phyloP scores from a whole-genome alignment of 106 monocot genomes.

The Phalaenopsis aphrodite region DNA sequence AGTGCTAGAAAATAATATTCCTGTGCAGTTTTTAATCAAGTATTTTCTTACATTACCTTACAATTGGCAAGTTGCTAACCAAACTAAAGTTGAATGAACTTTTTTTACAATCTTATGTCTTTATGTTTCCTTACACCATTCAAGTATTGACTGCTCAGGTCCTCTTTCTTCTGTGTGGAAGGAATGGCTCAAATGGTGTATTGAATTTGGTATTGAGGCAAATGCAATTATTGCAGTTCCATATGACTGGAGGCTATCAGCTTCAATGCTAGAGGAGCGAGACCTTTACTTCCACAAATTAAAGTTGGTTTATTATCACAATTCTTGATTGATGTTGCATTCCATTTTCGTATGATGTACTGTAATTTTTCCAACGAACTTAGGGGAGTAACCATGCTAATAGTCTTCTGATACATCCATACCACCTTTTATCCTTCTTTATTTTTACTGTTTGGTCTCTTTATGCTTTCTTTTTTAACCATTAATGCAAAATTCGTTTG shows the following conservation, averaged over 20 bases:
- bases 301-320: constrained; percentile 50
- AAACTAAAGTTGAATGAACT: background rate
- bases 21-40: background rate
- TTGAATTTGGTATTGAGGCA: constrained; percentile 98
- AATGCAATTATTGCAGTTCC: constrained; percentile 96
- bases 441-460: background rate
- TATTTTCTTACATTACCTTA: background rate
- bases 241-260: constrained; percentile 90
- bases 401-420: constrained; percentile 1
- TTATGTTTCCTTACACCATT: background rate
- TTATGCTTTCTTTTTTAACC: background rate
- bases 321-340: background rate
- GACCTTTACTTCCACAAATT: constrained; percentile 98
- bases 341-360: background rate
- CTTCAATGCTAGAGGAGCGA: constrained; percentile 88
- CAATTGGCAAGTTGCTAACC: background rate
- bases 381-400: background rate
- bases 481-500: background rate
- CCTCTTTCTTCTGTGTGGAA: constrained; percentile 99
- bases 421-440: background rate
- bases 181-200: constrained; percentile 98
- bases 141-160: constrained; percentile 40
- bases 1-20: background rate
- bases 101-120: background rate
- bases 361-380: background rate